These are phyloP conservation scores for Fraxinus ornus DNA, from an alignment of 305 asterid genomes.

Conservation along the genomic window DNA sequence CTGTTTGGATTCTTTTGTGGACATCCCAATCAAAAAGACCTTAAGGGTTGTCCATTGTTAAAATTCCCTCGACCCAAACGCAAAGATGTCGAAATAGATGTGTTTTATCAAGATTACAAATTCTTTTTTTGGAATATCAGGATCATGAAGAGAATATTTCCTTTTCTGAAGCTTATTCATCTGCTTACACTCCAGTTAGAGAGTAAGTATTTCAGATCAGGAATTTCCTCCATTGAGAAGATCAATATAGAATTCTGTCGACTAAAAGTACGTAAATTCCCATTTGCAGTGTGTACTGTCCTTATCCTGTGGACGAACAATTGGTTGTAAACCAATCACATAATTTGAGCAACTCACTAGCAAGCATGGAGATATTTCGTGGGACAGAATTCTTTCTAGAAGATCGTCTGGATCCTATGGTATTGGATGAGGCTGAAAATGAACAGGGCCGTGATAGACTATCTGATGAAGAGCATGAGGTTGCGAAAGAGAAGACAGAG, in stretches of 20 bases:
- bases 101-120: constrained; percentile 12
- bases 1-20: neutral
- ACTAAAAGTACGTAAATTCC: neutral
- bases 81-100: constrained; percentile 12
- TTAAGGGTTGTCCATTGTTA: neutral
- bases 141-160: constrained; percentile 33
- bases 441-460: constrained; percentile 32
- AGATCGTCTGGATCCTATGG: constrained; percentile 59
- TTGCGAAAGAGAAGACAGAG: constrained; percentile 24
- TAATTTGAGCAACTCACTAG: constrained; percentile 26
- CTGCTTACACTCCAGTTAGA: constrained; percentile 53
- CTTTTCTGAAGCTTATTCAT: constrained; percentile 32
- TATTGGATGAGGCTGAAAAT: constrained; percentile 45
- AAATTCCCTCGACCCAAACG: neutral
- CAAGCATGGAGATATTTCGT: constrained; percentile 37
- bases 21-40: neutral
- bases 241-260: neutral
- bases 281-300: constrained; percentile 58
- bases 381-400: constrained; percentile 44
- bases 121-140: constrained; percentile 25
- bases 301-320: constrained; percentile 34
- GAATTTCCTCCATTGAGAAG: neutral
- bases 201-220: constrained; percentile 52
- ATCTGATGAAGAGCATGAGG: constrained; percentile 24
- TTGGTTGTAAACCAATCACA: constrained; percentile 26